Base-by-base conservation (phyloP, 1,284 basidiomycete species). In the Cutaneotrichosporon sp. region DNA sequence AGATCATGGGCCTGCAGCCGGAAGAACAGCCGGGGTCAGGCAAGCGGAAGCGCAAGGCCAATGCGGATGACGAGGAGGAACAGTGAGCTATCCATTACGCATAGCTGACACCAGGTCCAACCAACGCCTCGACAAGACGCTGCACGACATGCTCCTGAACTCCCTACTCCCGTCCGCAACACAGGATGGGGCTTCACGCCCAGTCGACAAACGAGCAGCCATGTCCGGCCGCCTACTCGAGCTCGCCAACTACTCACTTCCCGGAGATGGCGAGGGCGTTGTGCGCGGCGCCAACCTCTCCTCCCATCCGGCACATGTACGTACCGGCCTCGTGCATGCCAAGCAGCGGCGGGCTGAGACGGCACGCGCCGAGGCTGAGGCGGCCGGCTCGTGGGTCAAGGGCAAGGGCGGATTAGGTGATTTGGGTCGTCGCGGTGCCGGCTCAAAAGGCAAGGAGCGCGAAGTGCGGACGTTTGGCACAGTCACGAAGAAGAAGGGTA, bases 81-180 rank as follows among this genome's bases (percentile, higher is more conserved):
- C 65, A 72, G 74, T 76, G 55, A 65, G 76, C 30, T 11, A 16
- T 13, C 13, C 26, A 4, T 8, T 13, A 18, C 14, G 10, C 30
- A 5, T 22, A 11, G 10, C 56, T 58, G 26, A 58, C 58, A 1
- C 9, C 57, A 77, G 75, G 57, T 74, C 74, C 16, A 80, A 81
- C 59, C 53, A 69, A 7, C 66, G 70, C 18, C 73, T 82, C 26
- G 81, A 82, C 72, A 78, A 80, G 65, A 74, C 78, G 10, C 70
- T 82, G 10, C 81, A 82, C 58, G 65, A 72, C 55, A 74, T 82
- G 70, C 73, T 82, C n/a, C 70, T 79, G 56, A 80, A 70, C 14
- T 73, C 69, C 14, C 73, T 82, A 14, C 67, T 82, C 0, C 76
- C 80, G 3, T 56, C 63, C 5, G 65, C 73, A 0, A 59, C 69